Base-by-base conservation (phyloP, 768 basidiomycete genomes). In the Suillus clintonianus region DNA sequence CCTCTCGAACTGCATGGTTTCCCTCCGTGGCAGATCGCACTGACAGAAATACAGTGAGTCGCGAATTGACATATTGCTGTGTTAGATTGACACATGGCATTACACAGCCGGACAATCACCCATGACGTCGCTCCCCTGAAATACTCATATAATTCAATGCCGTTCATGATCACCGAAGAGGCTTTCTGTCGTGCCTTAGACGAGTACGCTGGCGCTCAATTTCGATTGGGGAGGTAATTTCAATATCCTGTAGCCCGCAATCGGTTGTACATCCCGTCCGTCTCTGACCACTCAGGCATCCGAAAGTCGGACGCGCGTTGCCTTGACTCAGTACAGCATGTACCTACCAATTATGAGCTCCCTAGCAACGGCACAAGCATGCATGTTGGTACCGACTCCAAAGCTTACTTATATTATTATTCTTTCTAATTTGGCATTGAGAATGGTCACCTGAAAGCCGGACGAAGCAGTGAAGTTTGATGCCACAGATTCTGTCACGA, bases 11-110 rank as follows among this genome's bases (percentile, higher is more conserved):
- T 93, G 24, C 78, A 89, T 67, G 89, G 89, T 5, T 93, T 89
- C 69, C 92, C 92, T 19, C 92, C 92, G 17, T 94, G 92, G 92
- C 92, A 94, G 68, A 85, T 88, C n/a, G 81, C 88, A 61, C 77
- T 94, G 47, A 91, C 90, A 51, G 92, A 94, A 74, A 87, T 94
- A 64, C 83, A 87, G 92, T 93, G 71, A 76, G 89, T 77, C 13
- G 53, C 27, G 3, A 3, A 41, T 37, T 17, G 36, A 24, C 10
- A 11, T 41, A 19, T 27, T 30, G 17, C 11, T 30, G 17, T 41
- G 24, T 41, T 30, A 2, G 10, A 57, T 27, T 57, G 22, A 57
- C 56, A 19, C 37, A 10, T 51, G 27, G 9, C 14, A 24, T 56
- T 15, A 19, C 19, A 63, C 56, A 76, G 74, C 42, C 67, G 67